These are phyloP conservation scores for Mucuna pruriens DNA, from an alignment of 306 rosid genomes.

Conservation along the genomic window DNA sequence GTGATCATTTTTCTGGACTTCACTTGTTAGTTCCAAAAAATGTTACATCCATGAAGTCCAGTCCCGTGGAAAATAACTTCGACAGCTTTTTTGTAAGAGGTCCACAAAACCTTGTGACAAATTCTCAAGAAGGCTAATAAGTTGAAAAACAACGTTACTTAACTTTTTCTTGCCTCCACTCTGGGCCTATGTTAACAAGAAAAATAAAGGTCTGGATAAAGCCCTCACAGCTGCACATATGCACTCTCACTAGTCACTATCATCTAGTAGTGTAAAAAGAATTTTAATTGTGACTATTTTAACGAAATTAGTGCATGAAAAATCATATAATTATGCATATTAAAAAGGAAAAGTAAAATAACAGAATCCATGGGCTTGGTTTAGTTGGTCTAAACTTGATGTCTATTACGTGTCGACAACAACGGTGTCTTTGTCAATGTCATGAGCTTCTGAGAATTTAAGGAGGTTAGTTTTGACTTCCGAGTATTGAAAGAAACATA, in stretches of 20 bases:
- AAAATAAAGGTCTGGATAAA: neutral
- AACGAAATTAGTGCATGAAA: conserved; percentile 18
- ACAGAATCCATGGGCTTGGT: neutral
- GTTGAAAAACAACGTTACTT: conserved; percentile 25
- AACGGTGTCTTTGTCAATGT: neutral
- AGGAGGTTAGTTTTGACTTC: neutral
- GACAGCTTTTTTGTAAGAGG: conserved; percentile 91
- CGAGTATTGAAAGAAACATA: neutral
- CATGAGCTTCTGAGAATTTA: neutral
- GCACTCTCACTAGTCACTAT: conserved; percentile 24
- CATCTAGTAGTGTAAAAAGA: conserved; percentile 13
- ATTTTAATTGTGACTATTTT: conserved; percentile 4
- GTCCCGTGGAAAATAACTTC: conserved; percentile 56
- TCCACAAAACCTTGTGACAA: conserved; percentile 67
- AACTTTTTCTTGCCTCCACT: conserved; percentile 1
- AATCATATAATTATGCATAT: neutral
- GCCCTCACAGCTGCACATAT: neutral
- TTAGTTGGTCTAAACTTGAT: neutral
- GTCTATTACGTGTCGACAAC: neutral
- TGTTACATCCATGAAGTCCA: conserved; percentile 58
- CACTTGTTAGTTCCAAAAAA: conserved; percentile 62
- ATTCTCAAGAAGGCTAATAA: conserved; percentile 61
- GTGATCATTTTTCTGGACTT: conserved; percentile 82
- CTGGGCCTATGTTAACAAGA: neutral
- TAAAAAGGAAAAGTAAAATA: neutral